These are phyloP conservation scores for Cladophialophora immunda DNA, from an alignment of 2,329 filamentous ascomycete species.

Conservation along the genomic window DNA sequence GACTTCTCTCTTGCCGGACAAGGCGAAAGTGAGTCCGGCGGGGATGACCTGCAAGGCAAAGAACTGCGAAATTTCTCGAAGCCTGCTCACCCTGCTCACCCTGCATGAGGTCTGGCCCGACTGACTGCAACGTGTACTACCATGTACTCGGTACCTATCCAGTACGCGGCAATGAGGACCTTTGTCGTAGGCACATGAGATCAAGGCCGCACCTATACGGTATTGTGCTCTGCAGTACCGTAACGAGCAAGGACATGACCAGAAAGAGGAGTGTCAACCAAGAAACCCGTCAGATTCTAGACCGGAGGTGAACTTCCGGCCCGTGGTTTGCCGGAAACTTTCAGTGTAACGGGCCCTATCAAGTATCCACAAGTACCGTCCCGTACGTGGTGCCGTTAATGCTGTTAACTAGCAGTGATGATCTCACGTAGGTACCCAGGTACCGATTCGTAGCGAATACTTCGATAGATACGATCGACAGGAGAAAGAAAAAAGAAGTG, in stretches of 20 bases:
- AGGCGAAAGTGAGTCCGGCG: too few relatives aligned
- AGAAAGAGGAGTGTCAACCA: too few relatives aligned
- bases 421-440: conserved; percentile 1
- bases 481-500: background rate
- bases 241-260: background rate
- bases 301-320: conserved; percentile 2
- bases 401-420: background rate
- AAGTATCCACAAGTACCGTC: background rate
- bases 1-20: too few relatives aligned
- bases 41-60: too few relatives aligned
- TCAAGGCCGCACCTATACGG: background rate
- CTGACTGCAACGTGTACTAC: background rate
- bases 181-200: too few relatives aligned
- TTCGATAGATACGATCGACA: background rate
- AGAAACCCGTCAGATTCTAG: background rate
- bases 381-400: background rate
- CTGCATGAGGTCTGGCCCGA: background rate
- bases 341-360: background rate
- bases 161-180: too few relatives aligned
- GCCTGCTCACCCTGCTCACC: background rate
- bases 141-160: too few relatives aligned
- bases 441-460: background rate
- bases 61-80: background rate
- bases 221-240: background rate
- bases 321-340: background rate